Conservation (phyloP, 495 filamentous ascomycete species). For the Penicillium odoratum region DNA sequence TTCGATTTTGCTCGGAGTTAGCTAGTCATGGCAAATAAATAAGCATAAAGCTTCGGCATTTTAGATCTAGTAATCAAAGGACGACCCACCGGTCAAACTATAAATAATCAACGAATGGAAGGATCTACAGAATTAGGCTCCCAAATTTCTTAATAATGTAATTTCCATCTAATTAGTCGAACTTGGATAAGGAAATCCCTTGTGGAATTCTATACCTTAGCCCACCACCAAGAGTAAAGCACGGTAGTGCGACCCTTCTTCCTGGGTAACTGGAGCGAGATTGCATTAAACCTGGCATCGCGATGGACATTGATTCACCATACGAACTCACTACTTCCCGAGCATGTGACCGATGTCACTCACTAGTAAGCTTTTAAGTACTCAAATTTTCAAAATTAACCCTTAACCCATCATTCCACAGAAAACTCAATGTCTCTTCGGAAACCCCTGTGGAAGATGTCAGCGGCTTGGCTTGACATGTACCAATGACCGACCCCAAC, state of each 20-base stretch:
- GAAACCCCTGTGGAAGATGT: conserved; percentile 2
- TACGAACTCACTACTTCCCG: background rate
- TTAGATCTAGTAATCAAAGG: background rate
- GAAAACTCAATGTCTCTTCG: conserved; percentile 2
- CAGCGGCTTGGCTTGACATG: background rate
- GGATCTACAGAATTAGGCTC: background rate
- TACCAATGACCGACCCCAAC: conserved; percentile 2
- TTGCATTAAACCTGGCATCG: background rate
- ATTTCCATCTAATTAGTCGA: background rate
- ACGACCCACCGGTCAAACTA: background rate
- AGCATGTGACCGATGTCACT: conserved; percentile 1
- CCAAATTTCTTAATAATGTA: background rate
- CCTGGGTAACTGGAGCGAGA: background rate
- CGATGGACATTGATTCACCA: conserved; percentile 4
- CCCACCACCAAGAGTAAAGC: background rate
- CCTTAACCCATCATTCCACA: background rate
- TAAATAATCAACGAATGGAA: background rate
- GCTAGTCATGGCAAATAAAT: background rate
- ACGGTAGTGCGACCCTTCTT: too few relatives aligned
- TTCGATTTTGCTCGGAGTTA: too few relatives aligned
- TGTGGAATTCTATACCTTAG: background rate
- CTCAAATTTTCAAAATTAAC: background rate
- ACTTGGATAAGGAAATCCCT: background rate
- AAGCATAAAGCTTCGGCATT: background rate
- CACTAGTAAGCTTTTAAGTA: background rate